A percentile compares a stretch with the other conserved stretches of the same genome.
phyloP scores from a whole-genome alignment of 257 asterid genomes.

The Solanum arcanum region DNA sequence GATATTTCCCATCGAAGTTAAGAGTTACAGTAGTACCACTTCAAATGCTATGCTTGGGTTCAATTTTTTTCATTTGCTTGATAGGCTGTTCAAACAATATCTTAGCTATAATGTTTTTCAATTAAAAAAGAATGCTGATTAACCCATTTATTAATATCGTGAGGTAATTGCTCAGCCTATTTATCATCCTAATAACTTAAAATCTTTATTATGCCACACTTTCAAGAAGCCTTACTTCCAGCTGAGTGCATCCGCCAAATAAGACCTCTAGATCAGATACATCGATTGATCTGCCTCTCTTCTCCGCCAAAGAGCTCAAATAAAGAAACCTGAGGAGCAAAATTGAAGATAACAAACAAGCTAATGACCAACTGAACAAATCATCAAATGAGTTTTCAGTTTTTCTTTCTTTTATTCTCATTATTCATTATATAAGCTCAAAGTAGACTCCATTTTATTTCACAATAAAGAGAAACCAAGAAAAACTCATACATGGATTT shows the following conservation, averaged over 20 bases:
- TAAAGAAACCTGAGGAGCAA: slow-evolving; percentile 64
- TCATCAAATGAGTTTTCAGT: not conserved
- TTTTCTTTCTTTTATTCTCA: not conserved
- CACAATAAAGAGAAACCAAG: not conserved
- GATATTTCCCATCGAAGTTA: not conserved
- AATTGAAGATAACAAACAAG: not conserved
- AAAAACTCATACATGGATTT: not conserved
- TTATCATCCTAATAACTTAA: not conserved
- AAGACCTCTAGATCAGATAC: slow-evolving; percentile 79
- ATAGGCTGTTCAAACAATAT: not conserved
- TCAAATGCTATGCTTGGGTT: not conserved
- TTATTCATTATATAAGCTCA: not conserved
- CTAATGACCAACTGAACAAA: slow-evolving; percentile 14
- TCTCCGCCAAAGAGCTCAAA: slow-evolving; percentile 87
- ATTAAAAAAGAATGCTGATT: not conserved
- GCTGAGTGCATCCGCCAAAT: slow-evolving; percentile 77
- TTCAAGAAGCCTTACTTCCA: slow-evolving; percentile 76
- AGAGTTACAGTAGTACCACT: not conserved
- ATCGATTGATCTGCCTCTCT: slow-evolving; percentile 70
- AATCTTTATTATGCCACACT: not conserved
- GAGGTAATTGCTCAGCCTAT: not conserved
- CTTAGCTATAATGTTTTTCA: not conserved
- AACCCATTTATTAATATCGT: not conserved
- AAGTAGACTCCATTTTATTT: not conserved
- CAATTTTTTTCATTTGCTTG: not conserved